These are phyloP conservation scores for Rhizopus sp. DNA, from an alignment of 371 early-diverging fungal species.

Conservation along the genomic window DNA sequence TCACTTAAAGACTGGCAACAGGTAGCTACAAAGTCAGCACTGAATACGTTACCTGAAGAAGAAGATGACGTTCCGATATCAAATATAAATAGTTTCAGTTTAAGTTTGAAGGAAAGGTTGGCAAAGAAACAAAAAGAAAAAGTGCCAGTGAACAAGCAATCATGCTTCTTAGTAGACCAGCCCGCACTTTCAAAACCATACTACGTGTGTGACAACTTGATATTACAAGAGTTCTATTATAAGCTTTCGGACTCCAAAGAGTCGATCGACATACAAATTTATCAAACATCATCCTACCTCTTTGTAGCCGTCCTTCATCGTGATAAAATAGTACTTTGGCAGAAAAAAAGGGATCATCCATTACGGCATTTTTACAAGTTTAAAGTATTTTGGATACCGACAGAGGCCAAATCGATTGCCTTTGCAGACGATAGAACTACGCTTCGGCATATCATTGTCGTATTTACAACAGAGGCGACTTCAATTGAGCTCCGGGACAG, in stretches of 20 bases:
- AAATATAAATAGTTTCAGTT: neutral
- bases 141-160: neutral
- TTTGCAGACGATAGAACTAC: conserved; percentile 51
- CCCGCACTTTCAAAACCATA: conserved; percentile 25
- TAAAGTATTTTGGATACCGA: conserved; percentile 49
- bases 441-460: conserved; percentile 37
- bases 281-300: conserved; percentile 39
- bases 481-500: conserved; percentile 41
- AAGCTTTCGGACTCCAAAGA: conserved; percentile 46
- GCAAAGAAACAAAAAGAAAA: conserved; percentile 17
- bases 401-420: conserved; percentile 35
- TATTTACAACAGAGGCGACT: conserved; percentile 41
- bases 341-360: conserved; percentile 25
- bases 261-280: conserved; percentile 26
- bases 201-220: conserved; percentile 24
- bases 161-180: neutral
- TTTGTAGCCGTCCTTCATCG: conserved; percentile 39
- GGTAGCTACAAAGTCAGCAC: conserved; percentile 17
- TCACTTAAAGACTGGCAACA: conserved; percentile 19
- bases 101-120: conserved; percentile 17
- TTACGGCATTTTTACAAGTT: conserved; percentile 30
- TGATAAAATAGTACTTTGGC: conserved; percentile 47
- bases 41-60: conserved; percentile 15
- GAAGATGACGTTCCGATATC: neutral
- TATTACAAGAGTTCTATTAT: conserved; percentile 39